Evolutionary conservation across 108 stramenopile species (phyloP).

Genomic region (Stephanodiscus triporus): DNA sequence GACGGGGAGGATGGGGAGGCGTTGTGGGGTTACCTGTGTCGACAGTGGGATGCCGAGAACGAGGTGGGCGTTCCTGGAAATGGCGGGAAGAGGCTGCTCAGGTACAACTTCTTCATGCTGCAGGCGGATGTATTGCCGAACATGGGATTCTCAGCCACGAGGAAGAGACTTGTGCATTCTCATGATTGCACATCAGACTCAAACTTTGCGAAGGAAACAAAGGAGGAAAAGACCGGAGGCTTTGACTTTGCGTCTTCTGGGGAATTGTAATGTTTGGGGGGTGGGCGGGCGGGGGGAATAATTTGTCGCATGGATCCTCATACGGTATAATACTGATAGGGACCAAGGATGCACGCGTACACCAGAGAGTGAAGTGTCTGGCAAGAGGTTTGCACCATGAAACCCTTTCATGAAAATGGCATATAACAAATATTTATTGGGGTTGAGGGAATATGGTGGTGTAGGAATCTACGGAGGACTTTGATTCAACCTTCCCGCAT

Average conservation of each 20-base stretch:
- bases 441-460: too few relatives aligned
- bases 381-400: too few relatives aligned
- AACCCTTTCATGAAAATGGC: too few relatives aligned
- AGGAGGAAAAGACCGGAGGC: neutral
- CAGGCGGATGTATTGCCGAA: slow-evolving; percentile 84
- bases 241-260: slow-evolving; percentile 15
- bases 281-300: neutral
- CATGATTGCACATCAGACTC: slow-evolving; percentile 59
- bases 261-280: slow-evolving; percentile 27
- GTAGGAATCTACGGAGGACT: too few relatives aligned
- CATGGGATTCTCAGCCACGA: slow-evolving; percentile 83
- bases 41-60: slow-evolving; percentile 82
- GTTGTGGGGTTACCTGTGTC: slow-evolving; percentile 82
- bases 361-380: too few relatives aligned
- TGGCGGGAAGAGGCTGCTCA: slow-evolving; percentile 59
- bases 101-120: slow-evolving; percentile 89
- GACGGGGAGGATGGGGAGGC: slow-evolving; percentile 78
- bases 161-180: slow-evolving; percentile 81
- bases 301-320: too few relatives aligned
- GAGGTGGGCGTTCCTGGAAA: slow-evolving; percentile 31
- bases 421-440: too few relatives aligned
- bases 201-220: slow-evolving; percentile 17
- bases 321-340: too few relatives aligned
- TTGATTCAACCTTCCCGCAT: too few relatives aligned
- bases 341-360: too few relatives aligned